Conservation (phyloP, 2,329 filamentous ascomycete species). For the Ploettnerulaceae sp. region DNA sequence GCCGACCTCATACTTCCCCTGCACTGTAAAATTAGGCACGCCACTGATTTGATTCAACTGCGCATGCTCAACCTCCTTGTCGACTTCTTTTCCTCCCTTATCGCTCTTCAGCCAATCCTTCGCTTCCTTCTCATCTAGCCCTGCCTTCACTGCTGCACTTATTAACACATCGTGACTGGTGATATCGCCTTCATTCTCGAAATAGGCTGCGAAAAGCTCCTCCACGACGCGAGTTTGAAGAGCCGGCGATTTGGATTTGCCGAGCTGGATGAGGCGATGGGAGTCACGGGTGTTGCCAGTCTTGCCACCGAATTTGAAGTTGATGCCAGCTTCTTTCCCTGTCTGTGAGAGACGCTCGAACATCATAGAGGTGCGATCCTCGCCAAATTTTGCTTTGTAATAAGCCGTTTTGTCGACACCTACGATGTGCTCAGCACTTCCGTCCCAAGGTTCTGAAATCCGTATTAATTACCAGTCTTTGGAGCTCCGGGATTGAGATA, state of each 20-base stretch:
- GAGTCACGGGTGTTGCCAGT: slow-evolving; percentile 75
- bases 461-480: slow-evolving; percentile 40
- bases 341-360: slow-evolving; percentile 50
- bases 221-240: slow-evolving; percentile 56
- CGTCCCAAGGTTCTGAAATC: slow-evolving; percentile 12
- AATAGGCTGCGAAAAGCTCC: slow-evolving; percentile 61
- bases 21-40: slow-evolving; percentile 72
- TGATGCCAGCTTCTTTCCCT: slow-evolving; percentile 63
- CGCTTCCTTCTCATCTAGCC: slow-evolving; percentile 48
- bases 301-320: slow-evolving; percentile 66
- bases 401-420: slow-evolving; percentile 50
- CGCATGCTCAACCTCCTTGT: slow-evolving; percentile 33
- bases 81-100: slow-evolving; percentile 45
- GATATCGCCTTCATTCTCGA: slow-evolving; percentile 60
- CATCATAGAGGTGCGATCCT: slow-evolving; percentile 54
- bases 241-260: slow-evolving; percentile 46
- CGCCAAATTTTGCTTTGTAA: slow-evolving; percentile 60
- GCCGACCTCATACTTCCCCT: slow-evolving; percentile 60
- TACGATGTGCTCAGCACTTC: slow-evolving; percentile 5
- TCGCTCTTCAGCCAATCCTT: slow-evolving; percentile 49
- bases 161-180: slow-evolving; percentile 50
- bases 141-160: slow-evolving; percentile 48
- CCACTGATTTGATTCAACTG: slow-evolving; percentile 51
- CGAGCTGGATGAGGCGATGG: slow-evolving; percentile 71
- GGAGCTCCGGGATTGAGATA: slow-evolving; percentile 69